Conservation (phyloP, 1,284 basidiomycete species). For the Porodaedalea pini region DNA sequence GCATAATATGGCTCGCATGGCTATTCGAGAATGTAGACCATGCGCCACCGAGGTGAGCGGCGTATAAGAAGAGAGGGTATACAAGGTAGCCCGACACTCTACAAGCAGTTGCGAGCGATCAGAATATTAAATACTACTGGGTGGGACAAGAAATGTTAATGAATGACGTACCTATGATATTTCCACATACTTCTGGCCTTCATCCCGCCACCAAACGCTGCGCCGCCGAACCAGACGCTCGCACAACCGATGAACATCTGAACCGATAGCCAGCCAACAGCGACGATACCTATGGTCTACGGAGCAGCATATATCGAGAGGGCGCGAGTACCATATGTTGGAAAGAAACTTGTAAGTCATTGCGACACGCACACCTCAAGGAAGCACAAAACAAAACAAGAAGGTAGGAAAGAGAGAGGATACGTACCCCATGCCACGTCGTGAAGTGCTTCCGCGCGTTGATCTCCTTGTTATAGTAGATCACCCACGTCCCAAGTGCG, state of each 20-base stretch:
- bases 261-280: conserved; percentile 49
- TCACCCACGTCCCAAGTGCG: conserved; percentile 48
- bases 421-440: conserved; percentile 65
- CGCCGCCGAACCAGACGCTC: conserved; percentile 67
- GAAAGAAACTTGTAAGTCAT: not conserved
- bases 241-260: conserved; percentile 58
- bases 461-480: conserved; percentile 52
- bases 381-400: not conserved
- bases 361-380: not conserved
- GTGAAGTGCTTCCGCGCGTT: conserved; percentile 50
- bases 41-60: conserved; percentile 58
- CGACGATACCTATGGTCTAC: conserved; percentile 54
- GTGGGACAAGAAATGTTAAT: not conserved
- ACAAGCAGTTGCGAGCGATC: not conserved
- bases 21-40: conserved; percentile 54
- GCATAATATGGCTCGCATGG: conserved; percentile 38
- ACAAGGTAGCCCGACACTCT: conserved; percentile 66
- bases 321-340: no score
- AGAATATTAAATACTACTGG: conserved; percentile 4
- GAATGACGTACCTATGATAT: conserved; percentile 56
- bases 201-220: conserved; percentile 57
- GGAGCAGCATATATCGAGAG: not conserved
- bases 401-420: not conserved
- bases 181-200: conserved; percentile 72
- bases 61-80: conserved; percentile 51